These are phyloP conservation scores for Mucor piriformis DNA, from an alignment of 371 early-diverging fungal species.

Conservation along the genomic window DNA sequence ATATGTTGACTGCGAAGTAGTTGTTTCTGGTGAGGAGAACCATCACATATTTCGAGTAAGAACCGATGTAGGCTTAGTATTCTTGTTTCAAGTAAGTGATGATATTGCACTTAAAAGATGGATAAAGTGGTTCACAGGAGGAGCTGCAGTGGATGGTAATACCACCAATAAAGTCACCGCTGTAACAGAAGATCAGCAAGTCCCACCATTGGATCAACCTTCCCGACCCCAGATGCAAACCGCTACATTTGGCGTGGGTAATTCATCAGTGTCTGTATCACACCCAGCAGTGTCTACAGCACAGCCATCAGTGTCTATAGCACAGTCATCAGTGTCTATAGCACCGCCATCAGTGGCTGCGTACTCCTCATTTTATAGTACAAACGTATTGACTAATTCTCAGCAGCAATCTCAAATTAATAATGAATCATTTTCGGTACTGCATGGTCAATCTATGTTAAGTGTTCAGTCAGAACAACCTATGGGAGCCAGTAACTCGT, in stretches of 20 bases:
- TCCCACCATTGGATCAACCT: background rate
- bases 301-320: background rate
- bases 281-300: too few species aligned
- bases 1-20: conserved; percentile 30
- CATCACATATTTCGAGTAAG: conserved; percentile 38
- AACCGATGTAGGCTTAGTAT: conserved; percentile 23
- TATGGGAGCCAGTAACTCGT: conserved; percentile 2
- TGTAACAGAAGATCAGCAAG: background rate
- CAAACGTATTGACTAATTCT: background rate
- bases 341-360: background rate
- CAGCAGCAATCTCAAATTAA: background rate
- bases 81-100: conserved; percentile 49
- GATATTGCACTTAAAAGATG: conserved; percentile 36
- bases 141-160: background rate
- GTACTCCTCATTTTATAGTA: background rate
- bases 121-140: conserved; percentile 41
- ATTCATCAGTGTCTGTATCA: background rate
- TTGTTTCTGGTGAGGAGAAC: conserved; percentile 11
- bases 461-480: background rate
- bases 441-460: background rate
- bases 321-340: background rate
- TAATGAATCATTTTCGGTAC: background rate
- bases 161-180: background rate
- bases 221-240: conserved; percentile 3
- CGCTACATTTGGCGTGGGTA: conserved; percentile 6